A percentile compares a stretch with the other conserved stretches of the same genome.
Evolutionary conservation across 31 red algal genomes (phyloP).

Genomic region (Endocladia muricata): DNA sequence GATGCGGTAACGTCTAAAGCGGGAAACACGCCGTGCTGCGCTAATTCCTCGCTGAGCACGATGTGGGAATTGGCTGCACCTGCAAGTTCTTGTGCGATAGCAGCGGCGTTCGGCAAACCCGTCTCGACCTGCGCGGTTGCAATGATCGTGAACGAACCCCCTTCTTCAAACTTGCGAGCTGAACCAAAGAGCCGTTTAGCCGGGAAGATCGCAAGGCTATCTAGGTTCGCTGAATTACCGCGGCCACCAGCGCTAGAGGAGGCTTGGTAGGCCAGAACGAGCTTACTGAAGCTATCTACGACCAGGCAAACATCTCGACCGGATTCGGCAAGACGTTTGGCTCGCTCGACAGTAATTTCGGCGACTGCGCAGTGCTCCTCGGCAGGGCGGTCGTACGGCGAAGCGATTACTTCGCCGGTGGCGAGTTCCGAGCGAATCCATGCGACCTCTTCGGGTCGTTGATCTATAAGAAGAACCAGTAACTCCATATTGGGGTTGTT

Average conservation of each 20-base stretch:
- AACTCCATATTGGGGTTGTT: background rate
- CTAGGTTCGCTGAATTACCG: background rate
- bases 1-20: conserved; percentile 3
- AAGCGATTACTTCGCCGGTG: conserved; percentile 1
- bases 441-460: conserved; percentile 16
- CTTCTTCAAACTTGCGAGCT: background rate
- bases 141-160: conserved; percentile 1
- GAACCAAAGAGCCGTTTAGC: conserved; percentile 18
- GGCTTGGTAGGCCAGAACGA: background rate
- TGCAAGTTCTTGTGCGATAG: conserved; percentile 9
- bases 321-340: conserved; percentile 1
- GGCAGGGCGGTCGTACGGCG: conserved; percentile 2
- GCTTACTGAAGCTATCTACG: background rate
- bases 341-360: background rate
- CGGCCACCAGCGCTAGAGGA: background rate
- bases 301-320: conserved; percentile 1
- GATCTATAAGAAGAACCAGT: conserved; percentile 8
- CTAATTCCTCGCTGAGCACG: background rate
- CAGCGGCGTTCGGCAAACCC: background rate
- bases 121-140: conserved; percentile 10
- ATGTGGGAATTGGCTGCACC: conserved; percentile 4
- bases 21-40: background rate
- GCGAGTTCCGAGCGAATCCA: background rate
- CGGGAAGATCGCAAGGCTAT: background rate
- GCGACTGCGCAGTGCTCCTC: background rate